phyloP scores from a whole-genome alignment of 306 rosid species.

The Quercus variabilis region DNA sequence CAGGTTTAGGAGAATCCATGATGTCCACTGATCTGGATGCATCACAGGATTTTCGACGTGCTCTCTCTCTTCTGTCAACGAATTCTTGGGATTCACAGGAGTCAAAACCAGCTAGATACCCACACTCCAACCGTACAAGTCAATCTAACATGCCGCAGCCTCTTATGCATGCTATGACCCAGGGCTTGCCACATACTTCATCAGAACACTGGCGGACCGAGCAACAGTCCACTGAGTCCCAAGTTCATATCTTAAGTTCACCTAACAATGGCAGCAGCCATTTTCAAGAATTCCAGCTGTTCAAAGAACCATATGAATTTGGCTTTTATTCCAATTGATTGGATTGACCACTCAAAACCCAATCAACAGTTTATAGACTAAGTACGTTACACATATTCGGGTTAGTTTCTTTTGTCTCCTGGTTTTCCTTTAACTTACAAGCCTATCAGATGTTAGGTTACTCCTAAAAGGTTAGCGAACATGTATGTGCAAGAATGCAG shows the following conservation, averaged over 20 bases:
- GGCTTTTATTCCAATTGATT: conserved; percentile 44
- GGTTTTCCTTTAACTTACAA: not conserved
- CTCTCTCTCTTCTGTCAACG: conserved; percentile 99
- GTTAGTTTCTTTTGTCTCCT: conserved; percentile 17
- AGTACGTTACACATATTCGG: not conserved
- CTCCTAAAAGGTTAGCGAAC: not conserved
- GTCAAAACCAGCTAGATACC: conserved; percentile 33
- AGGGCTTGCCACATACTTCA: conserved; percentile 33
- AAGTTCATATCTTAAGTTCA: conserved; percentile 25
- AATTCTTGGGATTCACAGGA: conserved; percentile 55
- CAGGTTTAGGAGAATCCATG: conserved; percentile 64
- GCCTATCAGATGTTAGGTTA: not conserved
- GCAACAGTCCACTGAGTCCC: conserved; percentile 29
- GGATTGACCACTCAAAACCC: conserved; percentile 20
- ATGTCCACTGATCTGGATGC: conserved; percentile 34
- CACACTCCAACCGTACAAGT: conserved; percentile 19
- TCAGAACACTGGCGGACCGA: conserved; percentile 47
- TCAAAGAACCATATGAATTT: conserved; percentile 40
- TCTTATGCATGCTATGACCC: conserved; percentile 24
- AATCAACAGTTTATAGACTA: not conserved
- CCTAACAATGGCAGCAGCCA: conserved; percentile 31
- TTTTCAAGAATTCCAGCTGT: conserved; percentile 55
- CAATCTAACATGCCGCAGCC: conserved; percentile 27
- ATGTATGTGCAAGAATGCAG: not conserved
- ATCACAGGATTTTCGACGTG: conserved; percentile 56